A percentile compares a stretch with the other conserved stretches of the same genome.
Evolutionary conservation across 73 alveolate genomes (phyloP).

Genomic region (Stentor coeruleus): DNA sequence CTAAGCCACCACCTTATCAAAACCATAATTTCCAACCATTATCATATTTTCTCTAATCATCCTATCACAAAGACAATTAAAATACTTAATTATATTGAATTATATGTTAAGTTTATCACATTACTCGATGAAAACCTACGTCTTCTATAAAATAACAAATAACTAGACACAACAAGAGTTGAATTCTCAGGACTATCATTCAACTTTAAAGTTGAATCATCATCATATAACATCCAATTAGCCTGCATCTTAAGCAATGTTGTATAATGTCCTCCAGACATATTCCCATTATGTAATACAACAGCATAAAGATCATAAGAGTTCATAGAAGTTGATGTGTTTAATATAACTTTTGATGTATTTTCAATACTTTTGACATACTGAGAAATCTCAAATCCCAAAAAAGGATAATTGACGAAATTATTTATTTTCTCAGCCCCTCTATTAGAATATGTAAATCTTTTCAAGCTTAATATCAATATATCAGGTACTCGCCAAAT

Average conservation of each 20-base stretch:
- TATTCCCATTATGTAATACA: conserved; percentile 56
- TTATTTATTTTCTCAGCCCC: conserved; percentile 65
- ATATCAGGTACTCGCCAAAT: conserved; percentile 61
- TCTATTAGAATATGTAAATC: conserved; percentile 62
- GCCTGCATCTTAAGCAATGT: conserved; percentile 33
- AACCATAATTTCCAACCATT: too few species aligned
- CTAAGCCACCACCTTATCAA: too few species aligned
- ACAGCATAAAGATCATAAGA: conserved; percentile 69
- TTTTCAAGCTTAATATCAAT: conserved; percentile 59
- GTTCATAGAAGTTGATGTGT: conserved; percentile 11
- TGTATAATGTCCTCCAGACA: conserved; percentile 71
- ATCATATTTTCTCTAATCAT: too few species aligned
- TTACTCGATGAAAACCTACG: conserved; percentile 56
- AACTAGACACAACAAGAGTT: conserved; percentile 49
- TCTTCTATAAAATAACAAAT: conserved; percentile 60
- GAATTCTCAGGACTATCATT: conserved; percentile 33
- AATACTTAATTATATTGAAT: conserved; percentile 11
- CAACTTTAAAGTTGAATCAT: conserved; percentile 35
- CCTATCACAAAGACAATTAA: too few species aligned
- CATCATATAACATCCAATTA: conserved; percentile 69
- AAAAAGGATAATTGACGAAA: conserved; percentile 60
- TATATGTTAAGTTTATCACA: conserved; percentile 53
- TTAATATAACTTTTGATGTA: background rate
- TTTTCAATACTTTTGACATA: conserved; percentile 26
- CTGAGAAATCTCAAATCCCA: conserved; percentile 41